phyloP scores from a whole-genome alignment of 495 filamentous ascomycete species.

The Thermochaetoides thermophila region DNA sequence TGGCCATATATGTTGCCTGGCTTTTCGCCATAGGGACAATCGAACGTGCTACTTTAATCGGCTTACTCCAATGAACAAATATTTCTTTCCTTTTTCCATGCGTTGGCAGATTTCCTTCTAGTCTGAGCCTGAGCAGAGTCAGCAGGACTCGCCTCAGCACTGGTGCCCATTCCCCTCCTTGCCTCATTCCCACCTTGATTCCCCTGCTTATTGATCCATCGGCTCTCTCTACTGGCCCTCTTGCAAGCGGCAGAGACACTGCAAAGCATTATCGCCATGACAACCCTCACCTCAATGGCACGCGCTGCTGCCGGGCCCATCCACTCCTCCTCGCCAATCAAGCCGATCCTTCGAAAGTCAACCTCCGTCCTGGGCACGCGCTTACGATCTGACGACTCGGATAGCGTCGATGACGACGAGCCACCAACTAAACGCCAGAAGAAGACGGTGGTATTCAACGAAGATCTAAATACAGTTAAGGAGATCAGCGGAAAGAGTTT shows the following conservation, averaged over 20 bases:
- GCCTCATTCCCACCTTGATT: too few species aligned
- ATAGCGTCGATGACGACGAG: slow-evolving; percentile 26
- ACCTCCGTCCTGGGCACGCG: slow-evolving; percentile 23
- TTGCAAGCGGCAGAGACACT: too few species aligned
- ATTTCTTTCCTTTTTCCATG: too few species aligned
- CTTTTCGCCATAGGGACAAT: not conserved
- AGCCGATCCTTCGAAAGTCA: slow-evolving; percentile 30
- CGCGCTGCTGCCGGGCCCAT: slow-evolving; percentile 11
- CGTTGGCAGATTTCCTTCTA: too few species aligned
- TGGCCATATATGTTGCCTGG: not conserved
- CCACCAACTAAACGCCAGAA: slow-evolving; percentile 41
- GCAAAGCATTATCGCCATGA: slow-evolving; percentile 9
- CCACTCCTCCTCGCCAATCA: slow-evolving; percentile 21
- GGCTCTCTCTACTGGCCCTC: slow-evolving; percentile 1
- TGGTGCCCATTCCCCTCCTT: too few species aligned
- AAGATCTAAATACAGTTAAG: slow-evolving; percentile 50
- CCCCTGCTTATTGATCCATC: too few species aligned
- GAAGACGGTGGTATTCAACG: slow-evolving; percentile 55
- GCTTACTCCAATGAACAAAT: too few species aligned
- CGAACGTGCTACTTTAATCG: too few species aligned
- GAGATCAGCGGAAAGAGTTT: slow-evolving; percentile 31
- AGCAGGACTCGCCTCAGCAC: too few species aligned
- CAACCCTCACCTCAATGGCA: slow-evolving; percentile 14
- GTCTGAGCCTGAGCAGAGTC: too few species aligned
- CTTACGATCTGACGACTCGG: slow-evolving; percentile 23